phyloP scores from a whole-genome alignment of 169 alveolate genomes.

The Pseudocohnilembus persalinus region DNA sequence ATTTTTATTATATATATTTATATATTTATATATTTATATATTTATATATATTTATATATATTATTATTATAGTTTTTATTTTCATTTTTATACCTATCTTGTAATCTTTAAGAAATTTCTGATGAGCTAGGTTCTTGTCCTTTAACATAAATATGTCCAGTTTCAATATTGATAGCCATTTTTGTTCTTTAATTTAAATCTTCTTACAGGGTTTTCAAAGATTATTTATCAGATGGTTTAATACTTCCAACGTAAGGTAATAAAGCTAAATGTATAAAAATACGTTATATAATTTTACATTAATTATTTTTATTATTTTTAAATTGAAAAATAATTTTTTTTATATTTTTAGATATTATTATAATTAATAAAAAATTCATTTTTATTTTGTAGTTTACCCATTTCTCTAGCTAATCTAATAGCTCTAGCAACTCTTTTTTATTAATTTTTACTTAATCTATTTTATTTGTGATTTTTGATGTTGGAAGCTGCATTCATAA shows the following conservation, averaged over 20 bases:
- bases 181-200: conserved; percentile 29
- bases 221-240: conserved; percentile 37
- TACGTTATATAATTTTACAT: neutral
- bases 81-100: too few species aligned
- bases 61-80: too few species aligned
- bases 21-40: too few species aligned
- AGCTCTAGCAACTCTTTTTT: conserved; percentile 50
- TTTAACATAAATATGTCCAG: conserved; percentile 37
- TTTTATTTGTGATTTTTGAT: conserved; percentile 61
- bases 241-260: conserved; percentile 27
- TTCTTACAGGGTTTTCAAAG: conserved; percentile 31
- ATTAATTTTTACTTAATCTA: conserved; percentile 40
- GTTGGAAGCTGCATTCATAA: conserved; percentile 58
- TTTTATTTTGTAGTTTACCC: too few species aligned
- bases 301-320: neutral
- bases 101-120: too few species aligned
- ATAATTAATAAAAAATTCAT: too few species aligned
- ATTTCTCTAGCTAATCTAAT: conserved; percentile 53
- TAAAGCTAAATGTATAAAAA: conserved; percentile 6
- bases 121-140: conserved; percentile 15
- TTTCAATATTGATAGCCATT: conserved; percentile 32
- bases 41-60: too few species aligned
- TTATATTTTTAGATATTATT: too few species aligned
- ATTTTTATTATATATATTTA: too few species aligned
- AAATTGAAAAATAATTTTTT: neutral